Percentiles rank a stretch among this genome's conserved stretches.
phyloP scores from a whole-genome alignment of 257 asterid genomes.

The Vinca minor region DNA sequence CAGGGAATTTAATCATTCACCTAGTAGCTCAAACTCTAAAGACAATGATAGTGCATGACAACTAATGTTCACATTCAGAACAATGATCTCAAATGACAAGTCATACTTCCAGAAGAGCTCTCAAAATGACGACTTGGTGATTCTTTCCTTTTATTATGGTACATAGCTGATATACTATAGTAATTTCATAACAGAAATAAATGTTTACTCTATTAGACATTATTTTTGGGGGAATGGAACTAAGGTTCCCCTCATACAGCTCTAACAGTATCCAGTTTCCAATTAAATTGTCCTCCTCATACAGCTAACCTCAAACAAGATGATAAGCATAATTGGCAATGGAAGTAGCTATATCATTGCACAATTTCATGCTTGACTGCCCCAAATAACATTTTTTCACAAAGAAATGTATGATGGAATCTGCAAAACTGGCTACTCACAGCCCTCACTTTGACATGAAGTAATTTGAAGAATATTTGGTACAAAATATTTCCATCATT shows the following conservation, averaged over 20 bases:
- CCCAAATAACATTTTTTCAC: neutral
- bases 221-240: neutral
- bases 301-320: neutral
- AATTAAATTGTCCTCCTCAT: neutral
- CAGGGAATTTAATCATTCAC: neutral
- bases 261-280: neutral
- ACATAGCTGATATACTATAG: neutral
- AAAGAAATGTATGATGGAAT: neutral
- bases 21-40: neutral
- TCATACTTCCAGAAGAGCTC: neutral
- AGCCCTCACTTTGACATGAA: neutral
- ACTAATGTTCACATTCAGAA: neutral
- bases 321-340: neutral
- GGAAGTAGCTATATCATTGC: neutral
- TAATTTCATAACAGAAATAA: neutral
- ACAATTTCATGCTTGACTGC: neutral
- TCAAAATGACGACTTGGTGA: neutral
- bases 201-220: neutral
- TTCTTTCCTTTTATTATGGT: neutral
- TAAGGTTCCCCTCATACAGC: neutral
- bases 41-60: neutral
- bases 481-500: neutral
- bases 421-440: neutral
- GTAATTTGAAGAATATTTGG: neutral
- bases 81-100: neutral